Percentiles rank a stretch among this genome's conserved stretches.
Conservation (phyloP, 2,329 filamentous ascomycete genomes). For the Claviceps quebecensis region DNA sequence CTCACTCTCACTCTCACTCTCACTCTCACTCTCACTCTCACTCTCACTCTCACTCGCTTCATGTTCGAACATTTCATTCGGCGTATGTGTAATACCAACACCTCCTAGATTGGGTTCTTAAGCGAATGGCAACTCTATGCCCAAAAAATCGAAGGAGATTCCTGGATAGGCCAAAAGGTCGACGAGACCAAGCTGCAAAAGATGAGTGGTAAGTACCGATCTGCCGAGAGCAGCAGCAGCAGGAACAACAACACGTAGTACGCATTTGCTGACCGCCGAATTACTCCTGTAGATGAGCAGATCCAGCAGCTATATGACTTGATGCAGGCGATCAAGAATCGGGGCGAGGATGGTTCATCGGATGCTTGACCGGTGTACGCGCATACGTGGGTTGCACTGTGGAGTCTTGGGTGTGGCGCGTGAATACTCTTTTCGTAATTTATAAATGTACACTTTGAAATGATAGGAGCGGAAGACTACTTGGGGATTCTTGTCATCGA, state of each 20-base stretch:
- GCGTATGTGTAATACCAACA: not conserved
- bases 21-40: not conserved
- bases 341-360: conserved; percentile 13
- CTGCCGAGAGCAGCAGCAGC: not conserved
- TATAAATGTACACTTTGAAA: too few species aligned
- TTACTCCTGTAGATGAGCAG: conserved; percentile 58
- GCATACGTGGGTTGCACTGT: not conserved
- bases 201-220: conserved; percentile 63
- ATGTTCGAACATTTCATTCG: not conserved
- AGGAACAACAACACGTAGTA: too few species aligned
- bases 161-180: conserved; percentile 73
- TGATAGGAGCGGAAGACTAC: too few species aligned
- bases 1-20: too few species aligned
- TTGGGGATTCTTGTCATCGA: too few species aligned
- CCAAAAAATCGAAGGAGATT: conserved; percentile 76
- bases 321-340: conserved; percentile 61
- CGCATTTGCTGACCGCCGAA: not conserved
- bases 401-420: not conserved
- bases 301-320: conserved; percentile 87
- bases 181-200: conserved; percentile 76
- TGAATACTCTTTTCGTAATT: not conserved
- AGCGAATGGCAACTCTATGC: conserved; percentile 95
- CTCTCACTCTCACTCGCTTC: not conserved
- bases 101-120: conserved; percentile 71
- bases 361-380: conserved; percentile 10